Percentiles rank a stretch among this genome's conserved stretches.
These are phyloP conservation scores for Malbranchea cinnamomea DNA, from an alignment of 2,329 filamentous ascomycete species.

Conservation along the genomic window DNA sequence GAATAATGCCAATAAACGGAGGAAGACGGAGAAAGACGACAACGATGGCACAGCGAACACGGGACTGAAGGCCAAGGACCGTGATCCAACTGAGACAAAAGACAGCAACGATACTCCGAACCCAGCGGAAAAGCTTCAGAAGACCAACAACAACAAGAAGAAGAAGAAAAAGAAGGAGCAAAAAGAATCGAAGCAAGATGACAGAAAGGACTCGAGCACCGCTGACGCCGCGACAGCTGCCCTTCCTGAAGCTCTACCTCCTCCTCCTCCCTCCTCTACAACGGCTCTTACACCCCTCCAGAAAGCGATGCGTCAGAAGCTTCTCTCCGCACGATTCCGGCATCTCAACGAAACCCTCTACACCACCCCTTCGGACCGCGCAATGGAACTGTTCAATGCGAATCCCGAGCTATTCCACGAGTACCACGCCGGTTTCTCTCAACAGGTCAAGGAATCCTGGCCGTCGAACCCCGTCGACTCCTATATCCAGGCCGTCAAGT, in stretches of 20 bases:
- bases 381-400: slow-evolving; percentile 66
- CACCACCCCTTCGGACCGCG: slow-evolving; percentile 71
- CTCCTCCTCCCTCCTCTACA: slow-evolving; percentile 27
- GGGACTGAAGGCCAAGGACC: too few relatives aligned
- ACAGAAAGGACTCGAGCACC: slow-evolving; percentile 15
- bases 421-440: slow-evolving; percentile 91
- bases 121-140: slow-evolving; percentile 10
- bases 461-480: slow-evolving; percentile 89
- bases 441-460: slow-evolving; percentile 82
- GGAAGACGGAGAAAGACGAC: slow-evolving; percentile 15
- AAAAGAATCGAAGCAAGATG: too few relatives aligned
- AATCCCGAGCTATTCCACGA: slow-evolving; percentile 90
- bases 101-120: slow-evolving; percentile 5
- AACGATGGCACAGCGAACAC: slow-evolving; percentile 15
- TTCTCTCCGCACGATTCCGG: slow-evolving; percentile 87
- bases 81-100: too few relatives aligned
- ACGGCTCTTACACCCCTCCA: slow-evolving; percentile 79
- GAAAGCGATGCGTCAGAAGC: slow-evolving; percentile 84
- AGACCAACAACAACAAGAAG: slow-evolving; percentile 13
- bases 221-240: slow-evolving; percentile 12
- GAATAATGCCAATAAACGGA: slow-evolving; percentile 15
- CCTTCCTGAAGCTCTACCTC: slow-evolving; percentile 1
- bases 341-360: slow-evolving; percentile 96
- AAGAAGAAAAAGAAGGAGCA: slow-evolving; percentile 18
- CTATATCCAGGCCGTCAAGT: slow-evolving; percentile 59